These are phyloP conservation scores for Debaryomyces sp. DNA, from an alignment of 1,139 yeast genomes.

Conservation along the genomic window DNA sequence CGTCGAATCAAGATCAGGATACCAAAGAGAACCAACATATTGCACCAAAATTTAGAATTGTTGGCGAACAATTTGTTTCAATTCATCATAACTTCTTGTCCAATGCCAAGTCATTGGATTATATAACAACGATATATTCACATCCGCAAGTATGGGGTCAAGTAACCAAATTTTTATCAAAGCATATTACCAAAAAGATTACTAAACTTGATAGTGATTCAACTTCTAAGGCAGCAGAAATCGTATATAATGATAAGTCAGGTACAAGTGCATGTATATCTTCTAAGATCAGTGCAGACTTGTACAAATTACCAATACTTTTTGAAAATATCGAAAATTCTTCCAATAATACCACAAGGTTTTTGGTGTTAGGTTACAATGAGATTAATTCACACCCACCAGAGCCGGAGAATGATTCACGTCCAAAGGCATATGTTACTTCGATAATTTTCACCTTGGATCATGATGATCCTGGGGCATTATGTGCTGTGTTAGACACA, in stretches of 20 bases:
- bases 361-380: conserved; percentile 59
- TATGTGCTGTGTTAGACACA: conserved; percentile 64
- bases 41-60: conserved; percentile 47
- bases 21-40: conserved; percentile 3
- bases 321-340: conserved; percentile 66
- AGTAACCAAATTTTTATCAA: conserved; percentile 56
- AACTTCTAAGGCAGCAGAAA: conserved; percentile 82
- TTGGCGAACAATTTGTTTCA: conserved; percentile 80
- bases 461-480: conserved; percentile 73
- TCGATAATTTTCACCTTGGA: conserved; percentile 67
- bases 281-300: conserved; percentile 61
- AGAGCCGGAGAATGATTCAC: conserved; percentile 7
- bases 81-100: conserved; percentile 79
- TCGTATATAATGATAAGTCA: conserved; percentile 46
- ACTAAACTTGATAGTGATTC: conserved; percentile 68
- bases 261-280: conserved; percentile 50
- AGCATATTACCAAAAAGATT: conserved; percentile 34
- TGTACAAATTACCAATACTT: conserved; percentile 63
- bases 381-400: conserved; percentile 15
- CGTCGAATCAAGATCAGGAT: conserved; percentile 12
- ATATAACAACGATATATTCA: conserved; percentile 66
- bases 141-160: conserved; percentile 99
- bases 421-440: conserved; percentile 34
- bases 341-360: conserved; percentile 79
- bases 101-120: conserved; percentile 42